These are phyloP conservation scores for Pseudogymnoascus sp. DNA, from an alignment of 2,329 filamentous ascomycete species.

Conservation along the genomic window DNA sequence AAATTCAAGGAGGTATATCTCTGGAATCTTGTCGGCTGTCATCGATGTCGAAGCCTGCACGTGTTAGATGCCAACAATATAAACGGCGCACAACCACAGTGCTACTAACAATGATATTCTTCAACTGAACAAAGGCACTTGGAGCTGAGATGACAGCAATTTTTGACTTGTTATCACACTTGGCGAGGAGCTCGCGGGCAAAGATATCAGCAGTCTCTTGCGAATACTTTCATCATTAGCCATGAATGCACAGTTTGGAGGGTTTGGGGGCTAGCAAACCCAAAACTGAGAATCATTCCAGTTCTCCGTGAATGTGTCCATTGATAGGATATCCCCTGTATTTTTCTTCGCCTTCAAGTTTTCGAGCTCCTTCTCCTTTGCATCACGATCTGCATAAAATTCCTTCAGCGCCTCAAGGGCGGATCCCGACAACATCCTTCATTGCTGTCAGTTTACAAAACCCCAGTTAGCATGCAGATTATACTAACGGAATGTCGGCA, in stretches of 20 bases:
- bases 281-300: constrained; percentile 83
- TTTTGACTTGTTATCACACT: constrained; percentile 44
- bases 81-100: background rate
- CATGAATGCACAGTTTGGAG: background rate
- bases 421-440: constrained; percentile 49
- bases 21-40: constrained; percentile 38
- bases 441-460: constrained; percentile 4
- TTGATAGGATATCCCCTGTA: constrained; percentile 38
- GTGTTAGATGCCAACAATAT: constrained; percentile 2
- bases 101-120: constrained; percentile 53
- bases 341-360: constrained; percentile 48
- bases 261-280: constrained; percentile 39
- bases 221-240: constrained; percentile 45
- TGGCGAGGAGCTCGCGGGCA: constrained; percentile 57
- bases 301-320: constrained; percentile 68
- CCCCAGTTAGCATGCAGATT: background rate
- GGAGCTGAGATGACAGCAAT: constrained; percentile 68
- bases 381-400: constrained; percentile 67
- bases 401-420: constrained; percentile 61
- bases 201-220: constrained; percentile 59
- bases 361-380: constrained; percentile 56
- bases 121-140: constrained; percentile 68
- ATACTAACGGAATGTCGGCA: constrained; percentile 4
- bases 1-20: constrained; percentile 61
- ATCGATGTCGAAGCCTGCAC: constrained; percentile 17